Base-by-base conservation (phyloP, 306 rosid genomes). In the Citrullus amarus region DNA sequence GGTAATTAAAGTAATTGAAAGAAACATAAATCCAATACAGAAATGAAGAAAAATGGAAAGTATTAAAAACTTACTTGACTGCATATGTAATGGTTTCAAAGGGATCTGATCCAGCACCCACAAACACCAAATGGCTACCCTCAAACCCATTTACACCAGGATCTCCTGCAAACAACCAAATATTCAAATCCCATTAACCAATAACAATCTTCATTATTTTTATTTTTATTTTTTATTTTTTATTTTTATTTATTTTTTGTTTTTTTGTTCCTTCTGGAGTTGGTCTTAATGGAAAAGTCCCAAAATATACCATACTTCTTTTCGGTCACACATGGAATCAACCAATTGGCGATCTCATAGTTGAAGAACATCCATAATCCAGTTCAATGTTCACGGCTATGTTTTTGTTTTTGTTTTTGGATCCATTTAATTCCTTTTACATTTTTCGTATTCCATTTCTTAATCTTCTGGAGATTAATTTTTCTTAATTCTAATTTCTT, bases 21-120 rank as follows among this genome's bases (percentile, higher is more conserved):
- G 39, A 36, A 36, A 36, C 39, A 36, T 36, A 36, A 36, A 36
- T 36, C 39, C 39, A 36, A 36, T 36, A 3, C 36, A 15, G 39
- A 32, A 15, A 22, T 17, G 20, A 17, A 50, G 18, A 32, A 32
- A 50, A 28, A 39, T 39, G 53, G 28, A 70, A 36, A 86, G 96
- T 5, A 53, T 88, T 76, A n/a, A 63, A 25, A 38, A 87, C 97
- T 86, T 80, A 92, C 97, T 90, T 92, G 70, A 92, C 96, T 18
- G 97, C 81, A 81, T 86, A 87, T 44, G 97, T 82, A 81, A 95
- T 86, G 44, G 93, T 96, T 74, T 91, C 93, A 83, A 87, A 95
- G 10, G 97, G 98, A 50, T 95, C 90, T 12, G 92, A 87, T 88
- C 98, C 97, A 54, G 88, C 95, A 48, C 89, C 96, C 39, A 92